Percentiles rank a stretch among this genome's conserved stretches.
phyloP scores from a whole-genome alignment of 768 basidiomycete genomes.

The Austroboletus festivus region DNA sequence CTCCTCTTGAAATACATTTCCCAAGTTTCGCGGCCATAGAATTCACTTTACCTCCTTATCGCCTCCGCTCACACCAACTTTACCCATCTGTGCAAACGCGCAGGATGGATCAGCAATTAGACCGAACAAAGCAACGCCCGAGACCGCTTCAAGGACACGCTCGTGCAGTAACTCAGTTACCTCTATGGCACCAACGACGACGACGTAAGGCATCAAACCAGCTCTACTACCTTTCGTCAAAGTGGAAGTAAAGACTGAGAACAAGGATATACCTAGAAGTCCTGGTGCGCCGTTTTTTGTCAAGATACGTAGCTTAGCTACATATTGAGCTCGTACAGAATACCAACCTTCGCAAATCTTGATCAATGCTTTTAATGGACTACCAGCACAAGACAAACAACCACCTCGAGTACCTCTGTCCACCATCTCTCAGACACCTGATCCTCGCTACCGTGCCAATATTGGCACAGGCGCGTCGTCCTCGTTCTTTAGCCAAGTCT shows the following conservation, averaged over 20 bases:
- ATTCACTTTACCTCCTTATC: slow-evolving; percentile 11
- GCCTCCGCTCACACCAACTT: slow-evolving; percentile 16
- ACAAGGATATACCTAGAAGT: background rate
- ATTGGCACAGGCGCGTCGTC: background rate
- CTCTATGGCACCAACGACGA: slow-evolving; percentile 18
- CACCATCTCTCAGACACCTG: background rate
- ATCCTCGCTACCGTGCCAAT: background rate
- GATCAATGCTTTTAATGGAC: slow-evolving; percentile 9
- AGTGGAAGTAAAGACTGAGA: slow-evolving; percentile 13
- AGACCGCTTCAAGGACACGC: slow-evolving; percentile 16
- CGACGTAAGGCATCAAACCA: slow-evolving; percentile 10
- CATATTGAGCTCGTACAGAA: background rate
- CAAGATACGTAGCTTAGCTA: background rate
- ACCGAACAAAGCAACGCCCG: background rate
- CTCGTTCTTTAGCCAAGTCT: background rate
- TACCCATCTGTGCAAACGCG: slow-evolving; percentile 6
- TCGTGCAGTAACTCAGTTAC: slow-evolving; percentile 25
- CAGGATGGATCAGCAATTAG: slow-evolving; percentile 2
- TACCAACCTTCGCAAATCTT: slow-evolving; percentile 15
- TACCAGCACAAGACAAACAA: background rate
- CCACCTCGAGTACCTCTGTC: background rate
- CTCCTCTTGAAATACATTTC: slow-evolving; percentile 17
- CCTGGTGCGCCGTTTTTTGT: background rate
- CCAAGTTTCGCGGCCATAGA: slow-evolving; percentile 2
- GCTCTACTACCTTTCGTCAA: slow-evolving; percentile 2